Base-by-base conservation (phyloP, 1,284 basidiomycete species). In the Polyporus tsugae region DNA sequence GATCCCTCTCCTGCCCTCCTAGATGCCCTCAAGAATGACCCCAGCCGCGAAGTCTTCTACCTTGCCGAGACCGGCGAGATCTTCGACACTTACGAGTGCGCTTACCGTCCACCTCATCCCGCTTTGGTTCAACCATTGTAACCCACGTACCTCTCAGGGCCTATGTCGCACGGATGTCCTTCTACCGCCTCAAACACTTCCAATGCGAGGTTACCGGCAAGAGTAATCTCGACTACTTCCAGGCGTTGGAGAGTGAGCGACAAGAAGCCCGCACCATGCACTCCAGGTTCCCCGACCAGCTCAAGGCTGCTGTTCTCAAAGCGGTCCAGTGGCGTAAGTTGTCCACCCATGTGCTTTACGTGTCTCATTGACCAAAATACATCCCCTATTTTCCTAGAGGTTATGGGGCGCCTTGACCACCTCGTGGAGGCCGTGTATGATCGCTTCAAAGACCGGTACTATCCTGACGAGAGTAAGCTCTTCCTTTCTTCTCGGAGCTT, bases 131-230 rank as follows among this genome's bases (percentile, higher is more conserved):
- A n/a, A 55, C 64, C 55, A 65, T 72, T 42, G 64, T 72, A 59
- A 62, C 35, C 52, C 64, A 25, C 71, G 65, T 68, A 58, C 65
- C 71, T 73, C 70, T 22, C 79, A 98, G 96, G 77, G 89, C 94
- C 13, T 99, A 97, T 83, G 90, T 93, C 33, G 89, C 93, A 41
- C 91, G 97, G 71, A 93, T 97, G 86, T 93, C 93, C 69, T 99
- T 98, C 85, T 98, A 98, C 83, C 89, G 92, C 71, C 89, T 95
- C 74, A 95, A 95, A 76, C 92, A 96, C 78, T 97, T 98, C 82
- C 95, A 96, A 78, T 96, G 95, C 80, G 95, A 97, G 85, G 95
- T 97, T 75, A 96, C 95, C 49, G 96, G 96, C 79, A 97, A 95
- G 84, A 94, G 94, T 74, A 91, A 92, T 64, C 86, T 99, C 65